Conservation (phyloP, 805 yeast genomes). For the Trichomonascus vanleenenianus region DNA sequence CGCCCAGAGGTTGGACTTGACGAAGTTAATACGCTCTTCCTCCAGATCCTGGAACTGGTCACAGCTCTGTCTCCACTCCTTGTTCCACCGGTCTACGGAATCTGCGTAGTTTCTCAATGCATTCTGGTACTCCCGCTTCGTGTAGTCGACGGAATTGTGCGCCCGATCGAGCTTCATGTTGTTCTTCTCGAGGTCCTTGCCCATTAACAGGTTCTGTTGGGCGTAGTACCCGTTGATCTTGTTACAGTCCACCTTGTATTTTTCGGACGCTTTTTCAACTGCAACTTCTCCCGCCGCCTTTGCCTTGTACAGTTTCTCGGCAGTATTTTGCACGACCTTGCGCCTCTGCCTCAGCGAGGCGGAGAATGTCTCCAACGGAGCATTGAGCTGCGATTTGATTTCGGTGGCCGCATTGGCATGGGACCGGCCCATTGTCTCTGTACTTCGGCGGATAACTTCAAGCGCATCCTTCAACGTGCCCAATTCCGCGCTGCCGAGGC, state of each 20-base stretch:
- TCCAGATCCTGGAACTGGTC: slow-evolving; percentile 61
- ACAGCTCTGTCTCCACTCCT: slow-evolving; percentile 64
- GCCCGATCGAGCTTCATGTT: slow-evolving; percentile 48
- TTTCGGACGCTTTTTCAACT: slow-evolving; percentile 32
- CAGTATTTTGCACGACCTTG: slow-evolving; percentile 48
- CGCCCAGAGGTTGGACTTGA: slow-evolving; percentile 69
- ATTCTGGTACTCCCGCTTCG: slow-evolving; percentile 51
- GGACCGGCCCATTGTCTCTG: slow-evolving; percentile 48
- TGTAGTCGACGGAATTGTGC: slow-evolving; percentile 33
- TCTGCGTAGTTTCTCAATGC: slow-evolving; percentile 47
- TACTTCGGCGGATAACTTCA: slow-evolving; percentile 51
- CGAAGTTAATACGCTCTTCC: slow-evolving; percentile 59
- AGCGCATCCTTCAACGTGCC: slow-evolving; percentile 55
- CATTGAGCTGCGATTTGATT: slow-evolving; percentile 42
- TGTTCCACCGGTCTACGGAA: slow-evolving; percentile 53
- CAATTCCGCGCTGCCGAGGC: slow-evolving; percentile 48
- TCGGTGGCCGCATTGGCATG: slow-evolving; percentile 47
- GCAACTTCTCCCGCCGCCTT: slow-evolving; percentile 31
- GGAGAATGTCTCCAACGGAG: slow-evolving; percentile 47
- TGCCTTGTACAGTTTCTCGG: slow-evolving; percentile 46
- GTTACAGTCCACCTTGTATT: slow-evolving; percentile 51
- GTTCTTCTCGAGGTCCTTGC: slow-evolving; percentile 59
- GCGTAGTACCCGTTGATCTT: slow-evolving; percentile 53
- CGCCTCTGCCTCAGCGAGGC: slow-evolving; percentile 44
- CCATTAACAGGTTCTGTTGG: slow-evolving; percentile 60